Base-by-base conservation (phyloP, 495 filamentous ascomycete genomes). In the Penicillium desertorum region DNA sequence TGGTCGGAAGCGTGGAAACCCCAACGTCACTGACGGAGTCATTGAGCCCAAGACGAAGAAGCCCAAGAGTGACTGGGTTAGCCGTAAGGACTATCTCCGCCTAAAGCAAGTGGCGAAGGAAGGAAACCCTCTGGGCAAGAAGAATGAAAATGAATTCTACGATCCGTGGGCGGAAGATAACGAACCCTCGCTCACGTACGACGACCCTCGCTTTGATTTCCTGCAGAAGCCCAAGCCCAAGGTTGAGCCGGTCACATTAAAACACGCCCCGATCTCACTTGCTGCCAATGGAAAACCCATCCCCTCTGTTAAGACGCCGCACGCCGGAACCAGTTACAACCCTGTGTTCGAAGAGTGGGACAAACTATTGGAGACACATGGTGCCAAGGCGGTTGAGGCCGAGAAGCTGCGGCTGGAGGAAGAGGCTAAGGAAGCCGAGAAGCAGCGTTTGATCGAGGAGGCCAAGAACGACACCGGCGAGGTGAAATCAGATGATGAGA, bases 301-400 rank as follows among this genome's bases (percentile, higher is more conserved):
- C 16, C 88, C 91, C 2, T 84, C 90, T n/a, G 87, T 98, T 6
- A 77, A 80, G 56, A 86, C 81, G 56, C 94, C 94, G 3, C 83
- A 83, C 17, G 90, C 85, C 2, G 92, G 90, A 42, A 87, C 83
- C 66, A 95, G 90, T 67, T 98, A 98, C 71, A 98, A 98, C 64
- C 94, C 94, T 0, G 76, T 79, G 8, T 94, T 93, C 56, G 79
- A 84, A 56, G 90, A 96, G 49, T 98, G 93, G 81, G 85, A 89
- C 53, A 77, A 80, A 11, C 81, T 93, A 5, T 73, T 96, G 41
- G 79, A 81, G 19, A 79, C 82, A 29, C 89, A 91, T 67, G 89
- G 90, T 27, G 78, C 84, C 50, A 87, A 88, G 71, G 93, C 86
- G 30, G 82, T 97, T 2, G 86, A 86, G 55, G 82, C 85, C 3